Conservation (phyloP, 257 asterid species). For the Petunia secreta region DNA sequence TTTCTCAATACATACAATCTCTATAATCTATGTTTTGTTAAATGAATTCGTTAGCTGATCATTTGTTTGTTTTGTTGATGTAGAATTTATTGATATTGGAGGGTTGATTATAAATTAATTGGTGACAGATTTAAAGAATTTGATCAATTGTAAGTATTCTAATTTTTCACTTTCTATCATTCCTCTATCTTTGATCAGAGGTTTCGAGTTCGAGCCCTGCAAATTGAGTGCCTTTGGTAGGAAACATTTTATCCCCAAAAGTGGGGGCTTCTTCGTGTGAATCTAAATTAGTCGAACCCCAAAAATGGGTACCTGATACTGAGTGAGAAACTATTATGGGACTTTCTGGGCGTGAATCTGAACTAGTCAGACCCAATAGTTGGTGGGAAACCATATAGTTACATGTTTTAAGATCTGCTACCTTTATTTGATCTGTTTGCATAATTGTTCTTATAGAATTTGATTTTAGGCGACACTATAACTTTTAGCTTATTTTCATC, state of each 20-base stretch:
- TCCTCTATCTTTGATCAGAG: not conserved
- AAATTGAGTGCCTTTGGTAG: too few relatives aligned
- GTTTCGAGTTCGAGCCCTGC: too few relatives aligned
- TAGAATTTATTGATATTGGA: not conserved
- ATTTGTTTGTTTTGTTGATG: not conserved
- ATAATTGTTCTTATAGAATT: not conserved
- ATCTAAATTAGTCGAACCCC: too few relatives aligned
- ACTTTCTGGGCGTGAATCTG: too few relatives aligned
- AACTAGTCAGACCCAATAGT: too few relatives aligned
- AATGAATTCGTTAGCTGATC: not conserved
- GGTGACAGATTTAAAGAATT: not conserved
- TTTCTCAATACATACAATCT: too few relatives aligned
- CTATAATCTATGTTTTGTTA: not conserved
- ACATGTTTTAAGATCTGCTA: not conserved
- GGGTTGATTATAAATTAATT: conserved; percentile 9
- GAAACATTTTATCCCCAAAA: too few relatives aligned
- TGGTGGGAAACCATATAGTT: too few relatives aligned
- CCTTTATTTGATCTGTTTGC: not conserved
- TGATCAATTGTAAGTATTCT: not conserved
- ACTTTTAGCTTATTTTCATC: conserved; percentile 1
- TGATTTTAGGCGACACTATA: not conserved
- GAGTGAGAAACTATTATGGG: too few relatives aligned
- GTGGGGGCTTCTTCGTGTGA: too few relatives aligned
- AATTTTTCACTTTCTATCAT: not conserved
- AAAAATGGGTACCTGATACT: too few relatives aligned